Evolutionary conservation across 352 stramenopile species (phyloP).

Genomic region (Globisporangium nodosum): DNA sequence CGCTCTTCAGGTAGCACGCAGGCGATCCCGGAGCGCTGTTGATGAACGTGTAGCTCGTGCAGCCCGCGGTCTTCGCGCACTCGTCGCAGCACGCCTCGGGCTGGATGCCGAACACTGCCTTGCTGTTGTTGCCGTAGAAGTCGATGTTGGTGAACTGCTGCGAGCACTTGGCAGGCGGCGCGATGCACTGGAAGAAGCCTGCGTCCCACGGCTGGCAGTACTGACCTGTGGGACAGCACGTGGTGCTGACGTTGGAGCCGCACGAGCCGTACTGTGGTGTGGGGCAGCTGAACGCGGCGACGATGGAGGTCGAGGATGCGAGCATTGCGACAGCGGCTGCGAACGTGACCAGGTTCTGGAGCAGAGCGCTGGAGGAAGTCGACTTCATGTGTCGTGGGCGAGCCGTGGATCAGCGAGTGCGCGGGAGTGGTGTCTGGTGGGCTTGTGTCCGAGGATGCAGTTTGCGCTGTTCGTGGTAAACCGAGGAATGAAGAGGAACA

Average conservation of each 20-base stretch:
- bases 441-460: not conserved
- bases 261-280: constrained; percentile 7
- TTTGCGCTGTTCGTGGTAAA: too few relatives aligned
- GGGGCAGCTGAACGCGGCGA: not conserved
- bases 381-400: not conserved
- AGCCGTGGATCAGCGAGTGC: too few relatives aligned
- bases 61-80: constrained; percentile 27
- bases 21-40: not conserved
- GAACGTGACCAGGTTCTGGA: not conserved
- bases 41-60: constrained; percentile 37
- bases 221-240: too few relatives aligned
- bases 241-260: constrained; percentile 1
- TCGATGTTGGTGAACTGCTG: constrained; percentile 3
- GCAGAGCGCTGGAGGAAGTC: not conserved
- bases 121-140: constrained; percentile 7
- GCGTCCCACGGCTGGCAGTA: constrained; percentile 1
- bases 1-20: not conserved
- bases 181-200: not conserved
- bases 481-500: too few relatives aligned
- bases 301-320: not conserved
- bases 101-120: constrained; percentile 2
- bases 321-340: not conserved
- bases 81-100: constrained; percentile 24
- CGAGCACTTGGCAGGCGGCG: not conserved
- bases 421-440: not conserved